A percentile compares a stretch with the other conserved stretches of the same genome.
These are phyloP conservation scores for Cryptococcus sp. DNA, from an alignment of 1,284 basidiomycete genomes.

Conservation along the genomic window DNA sequence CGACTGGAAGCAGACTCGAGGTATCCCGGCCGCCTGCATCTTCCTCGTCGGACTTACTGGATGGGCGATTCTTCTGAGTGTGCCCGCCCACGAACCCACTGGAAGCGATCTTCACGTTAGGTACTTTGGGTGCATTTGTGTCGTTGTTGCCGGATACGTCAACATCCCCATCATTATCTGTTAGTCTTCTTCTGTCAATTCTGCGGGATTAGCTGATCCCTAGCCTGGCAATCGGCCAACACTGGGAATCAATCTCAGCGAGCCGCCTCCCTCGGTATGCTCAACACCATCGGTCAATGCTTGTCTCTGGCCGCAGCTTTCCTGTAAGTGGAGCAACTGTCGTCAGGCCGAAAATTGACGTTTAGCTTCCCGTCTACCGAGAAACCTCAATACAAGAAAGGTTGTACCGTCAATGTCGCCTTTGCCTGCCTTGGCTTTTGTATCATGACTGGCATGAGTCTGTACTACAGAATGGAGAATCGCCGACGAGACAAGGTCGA, in stretches of 20 bases:
- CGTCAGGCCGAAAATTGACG: slow-evolving; percentile 40
- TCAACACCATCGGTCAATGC: slow-evolving; percentile 51
- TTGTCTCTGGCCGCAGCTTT: slow-evolving; percentile 49
- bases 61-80: slow-evolving; percentile 45
- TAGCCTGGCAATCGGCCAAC: slow-evolving; percentile 44
- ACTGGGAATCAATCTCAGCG: slow-evolving; percentile 44
- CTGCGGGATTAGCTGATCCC: slow-evolving; percentile 2
- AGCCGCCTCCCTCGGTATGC: slow-evolving; percentile 49
- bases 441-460: slow-evolving; percentile 41
- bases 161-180: slow-evolving; percentile 42
- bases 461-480: slow-evolving; percentile 47
- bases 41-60: slow-evolving; percentile 48
- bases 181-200: slow-evolving; percentile 1
- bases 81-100: slow-evolving; percentile 31
- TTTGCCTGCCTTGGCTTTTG: slow-evolving; percentile 39
- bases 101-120: slow-evolving; percentile 33
- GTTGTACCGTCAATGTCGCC: slow-evolving; percentile 37
- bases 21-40: slow-evolving; percentile 39
- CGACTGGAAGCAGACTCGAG: slow-evolving; percentile 68
- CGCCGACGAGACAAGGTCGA: slow-evolving; percentile 39
- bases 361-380: slow-evolving; percentile 44
- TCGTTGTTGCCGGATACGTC: slow-evolving; percentile 46
- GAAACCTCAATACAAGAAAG: slow-evolving; percentile 39
- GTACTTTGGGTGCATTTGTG: slow-evolving; percentile 48
- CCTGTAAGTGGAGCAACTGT: slow-evolving; percentile 40